Evolutionary conservation across 352 stramenopile genomes (phyloP).

Genomic region (Globisporangium echinulatum): DNA sequence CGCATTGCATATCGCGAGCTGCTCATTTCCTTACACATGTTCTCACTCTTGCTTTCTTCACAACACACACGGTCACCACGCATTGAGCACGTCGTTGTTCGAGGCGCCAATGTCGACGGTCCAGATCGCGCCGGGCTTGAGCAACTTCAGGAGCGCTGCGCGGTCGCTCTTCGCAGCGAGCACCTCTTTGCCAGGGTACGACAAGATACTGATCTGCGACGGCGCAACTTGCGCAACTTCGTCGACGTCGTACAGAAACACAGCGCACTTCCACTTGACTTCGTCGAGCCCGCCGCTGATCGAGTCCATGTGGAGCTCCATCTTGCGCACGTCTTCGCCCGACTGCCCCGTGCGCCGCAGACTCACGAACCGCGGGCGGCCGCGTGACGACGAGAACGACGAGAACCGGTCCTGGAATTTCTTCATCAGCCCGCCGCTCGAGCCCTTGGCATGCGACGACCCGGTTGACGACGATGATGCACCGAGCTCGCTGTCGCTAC

Average conservation of each 20-base stretch:
- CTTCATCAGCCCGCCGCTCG: conserved; percentile 50
- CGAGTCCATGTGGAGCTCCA: conserved; percentile 76
- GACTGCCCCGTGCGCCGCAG: conserved; percentile 66
- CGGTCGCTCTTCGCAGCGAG: conserved; percentile 57
- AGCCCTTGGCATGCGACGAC: neutral
- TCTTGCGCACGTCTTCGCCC: conserved; percentile 59
- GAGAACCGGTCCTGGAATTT: conserved; percentile 71
- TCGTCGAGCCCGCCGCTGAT: conserved; percentile 81
- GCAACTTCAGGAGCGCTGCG: conserved; percentile 66
- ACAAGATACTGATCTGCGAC: conserved; percentile 72
- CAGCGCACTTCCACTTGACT: conserved; percentile 83
- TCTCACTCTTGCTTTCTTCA: too few relatives aligned
- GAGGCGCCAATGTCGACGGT: conserved; percentile 77
- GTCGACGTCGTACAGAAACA: conserved; percentile 79
- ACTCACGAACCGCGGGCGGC: conserved; percentile 43
- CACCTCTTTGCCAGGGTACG: conserved; percentile 64
- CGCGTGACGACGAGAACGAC: conserved; percentile 50
- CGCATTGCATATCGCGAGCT: too few relatives aligned
- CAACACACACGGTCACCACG: conserved; percentile 23
- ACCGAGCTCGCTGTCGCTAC: neutral
- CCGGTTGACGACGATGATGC: neutral
- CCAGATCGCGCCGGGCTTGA: conserved; percentile 74
- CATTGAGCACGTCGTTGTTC: conserved; percentile 55
- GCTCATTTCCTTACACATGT: too few relatives aligned
- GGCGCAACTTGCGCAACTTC: conserved; percentile 72